Evolutionary conservation across 2,329 filamentous ascomycete genomes (phyloP), one percentile per base, ranked within the genome.

Genomic region (Metarhizium anisopliae): DNA sequence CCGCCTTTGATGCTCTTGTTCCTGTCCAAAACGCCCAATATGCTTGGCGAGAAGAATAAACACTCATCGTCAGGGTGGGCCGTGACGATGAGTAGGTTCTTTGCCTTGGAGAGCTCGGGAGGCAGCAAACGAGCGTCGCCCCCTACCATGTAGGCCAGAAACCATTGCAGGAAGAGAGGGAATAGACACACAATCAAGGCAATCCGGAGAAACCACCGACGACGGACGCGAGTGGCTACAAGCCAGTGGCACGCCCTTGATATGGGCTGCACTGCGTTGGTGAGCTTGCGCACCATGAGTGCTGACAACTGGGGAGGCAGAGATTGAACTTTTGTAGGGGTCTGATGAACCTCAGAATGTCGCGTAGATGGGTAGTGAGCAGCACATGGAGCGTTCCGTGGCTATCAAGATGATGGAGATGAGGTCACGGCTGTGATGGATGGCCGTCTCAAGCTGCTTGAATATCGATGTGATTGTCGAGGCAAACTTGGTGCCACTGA

Each of bases 31-130:
- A 68, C 59, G 32, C 66, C 67, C 38, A 70, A 51, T 6, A 69
- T 67, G 55, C 61, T 66, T 2, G 67, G 67, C 4, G 67, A 56
- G 47, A 68, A 68, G 55, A 68, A 70, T 6, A 69, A 63, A 32
- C 67, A 70, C 59, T 78, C 77, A 7, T 72, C 70, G 38, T 70
- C 71, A 14, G 67, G 67, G 45, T 72, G 70, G 2, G 72, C 70
- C 13, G 71, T 73, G 13, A 74, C 68, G 36, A 73, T 62, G 29
- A 74, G 57, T 4, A 73, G 58, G 58, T 67, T 72, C 45, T 65
- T 67, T 14, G 70, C 66, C 51, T 58, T 58, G 13, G 66, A 63
- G 18, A 74, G 65, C 47, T 67, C 66, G 0, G 64, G 60, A 6
- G 71, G 70, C 2, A 73, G 64, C 50, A 74, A 61, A 6, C 70